Evolutionary conservation across 2,329 filamentous ascomycete species (phyloP).

Genomic region (Colletotrichum gigasporum): DNA sequence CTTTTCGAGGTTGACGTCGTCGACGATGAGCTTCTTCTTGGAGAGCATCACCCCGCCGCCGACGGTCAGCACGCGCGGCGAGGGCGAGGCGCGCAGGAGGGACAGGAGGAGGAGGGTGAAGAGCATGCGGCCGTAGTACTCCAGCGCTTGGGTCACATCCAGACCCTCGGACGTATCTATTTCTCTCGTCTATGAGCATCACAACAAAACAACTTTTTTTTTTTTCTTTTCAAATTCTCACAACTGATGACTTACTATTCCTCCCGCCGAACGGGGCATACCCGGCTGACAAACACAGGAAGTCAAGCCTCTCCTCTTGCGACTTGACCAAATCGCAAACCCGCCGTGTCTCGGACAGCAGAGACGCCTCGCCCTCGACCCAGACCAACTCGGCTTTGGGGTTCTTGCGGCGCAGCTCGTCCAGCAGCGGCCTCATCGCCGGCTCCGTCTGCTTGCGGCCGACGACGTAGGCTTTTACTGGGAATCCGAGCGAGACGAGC

Average conservation of each 20-base stretch:
- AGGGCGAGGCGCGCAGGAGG: conserved; percentile 38
- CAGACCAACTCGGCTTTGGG: conserved; percentile 52
- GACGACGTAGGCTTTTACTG: conserved; percentile 51
- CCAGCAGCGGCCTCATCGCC: conserved; percentile 42
- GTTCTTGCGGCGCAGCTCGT: conserved; percentile 47
- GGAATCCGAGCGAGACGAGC: conserved; percentile 45
- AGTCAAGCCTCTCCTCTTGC: conserved; percentile 49
- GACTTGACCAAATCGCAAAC: conserved; percentile 48
- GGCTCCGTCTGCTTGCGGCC: conserved; percentile 49
- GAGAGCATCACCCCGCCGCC: conserved; percentile 35
- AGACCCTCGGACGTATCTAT: conserved; percentile 52
- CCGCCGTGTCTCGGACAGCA: conserved; percentile 51
- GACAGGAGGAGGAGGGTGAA: conserved; percentile 52
- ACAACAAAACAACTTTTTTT: conserved; percentile 23
- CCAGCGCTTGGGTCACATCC: conserved; percentile 49
- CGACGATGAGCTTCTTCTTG: conserved; percentile 33
- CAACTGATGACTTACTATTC: conserved; percentile 2
- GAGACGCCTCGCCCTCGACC: conserved; percentile 52
- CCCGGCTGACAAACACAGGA: conserved; percentile 55
- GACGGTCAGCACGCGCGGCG: conserved; percentile 38
- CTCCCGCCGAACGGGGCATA: conserved; percentile 52
- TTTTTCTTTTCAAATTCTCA: not conserved
- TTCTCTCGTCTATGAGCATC: not conserved
- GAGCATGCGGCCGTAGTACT: conserved; percentile 55
- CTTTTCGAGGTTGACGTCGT: conserved; percentile 37